Conservation (phyloP, 257 asterid species). For the Eustoma russellianum region DNA sequence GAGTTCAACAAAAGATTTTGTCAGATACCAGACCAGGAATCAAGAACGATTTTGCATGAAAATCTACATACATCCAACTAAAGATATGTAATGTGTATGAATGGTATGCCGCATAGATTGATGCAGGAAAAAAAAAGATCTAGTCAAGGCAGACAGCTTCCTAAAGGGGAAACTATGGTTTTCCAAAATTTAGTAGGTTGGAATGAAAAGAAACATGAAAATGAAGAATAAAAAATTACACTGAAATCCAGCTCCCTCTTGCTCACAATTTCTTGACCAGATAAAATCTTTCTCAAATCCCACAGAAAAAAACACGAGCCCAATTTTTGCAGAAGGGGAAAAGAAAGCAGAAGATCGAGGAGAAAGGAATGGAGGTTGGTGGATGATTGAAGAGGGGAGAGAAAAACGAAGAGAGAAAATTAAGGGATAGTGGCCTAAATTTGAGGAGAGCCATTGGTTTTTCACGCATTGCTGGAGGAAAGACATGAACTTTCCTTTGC, state of each 20-base stretch:
- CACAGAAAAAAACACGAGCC: not conserved
- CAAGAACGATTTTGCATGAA: slow-evolving; percentile 26
- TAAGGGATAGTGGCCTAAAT: slow-evolving; percentile 22
- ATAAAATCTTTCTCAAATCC: not conserved
- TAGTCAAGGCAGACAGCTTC: slow-evolving; percentile 55
- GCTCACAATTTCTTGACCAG: not conserved
- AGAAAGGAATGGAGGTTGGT: slow-evolving; percentile 2
- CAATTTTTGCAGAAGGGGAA: not conserved
- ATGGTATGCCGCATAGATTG: slow-evolving; percentile 30
- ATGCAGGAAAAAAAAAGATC: slow-evolving; percentile 36
- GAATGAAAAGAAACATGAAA: not conserved
- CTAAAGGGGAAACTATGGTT: slow-evolving; percentile 41
- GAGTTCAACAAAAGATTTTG: slow-evolving; percentile 2
- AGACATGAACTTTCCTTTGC: not conserved
- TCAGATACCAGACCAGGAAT: slow-evolving; percentile 55
- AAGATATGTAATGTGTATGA: slow-evolving; percentile 16
- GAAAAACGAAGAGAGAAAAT: slow-evolving; percentile 12
- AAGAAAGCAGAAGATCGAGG: not conserved
- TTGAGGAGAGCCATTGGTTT: slow-evolving; percentile 27
- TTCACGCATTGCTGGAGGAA: too few relatives aligned
- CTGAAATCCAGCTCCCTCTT: slow-evolving; percentile 17
- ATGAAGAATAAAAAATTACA: slow-evolving; percentile 10
- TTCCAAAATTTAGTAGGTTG: slow-evolving; percentile 21
- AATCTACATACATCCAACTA: slow-evolving; percentile 23
- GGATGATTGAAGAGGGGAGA: slow-evolving; percentile 19